Conservation (phyloP, 768 basidiomycete species). For the Tylopilus plumbeoviolaceoides region DNA sequence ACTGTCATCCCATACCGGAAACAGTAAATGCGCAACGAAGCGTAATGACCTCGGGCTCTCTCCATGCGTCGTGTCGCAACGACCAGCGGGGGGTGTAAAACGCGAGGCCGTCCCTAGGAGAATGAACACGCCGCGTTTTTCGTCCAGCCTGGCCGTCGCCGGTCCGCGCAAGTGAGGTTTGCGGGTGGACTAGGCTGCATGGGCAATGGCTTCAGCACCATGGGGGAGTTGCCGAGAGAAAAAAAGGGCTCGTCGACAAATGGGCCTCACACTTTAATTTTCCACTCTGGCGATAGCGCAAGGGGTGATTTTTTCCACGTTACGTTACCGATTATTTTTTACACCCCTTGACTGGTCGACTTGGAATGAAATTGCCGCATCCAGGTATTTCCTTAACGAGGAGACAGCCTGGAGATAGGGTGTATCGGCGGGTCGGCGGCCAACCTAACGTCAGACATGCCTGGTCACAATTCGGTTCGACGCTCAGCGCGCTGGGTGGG, state of each 20-base stretch:
- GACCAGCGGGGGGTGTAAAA: not conserved
- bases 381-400: conserved; percentile 13
- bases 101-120: conserved; percentile 21
- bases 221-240: conserved; percentile 2
- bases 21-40: conserved; percentile 2
- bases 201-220: conserved; percentile 1
- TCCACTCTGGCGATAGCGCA: conserved; percentile 16
- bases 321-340: conserved; percentile 20
- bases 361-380: conserved; percentile 13
- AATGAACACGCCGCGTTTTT: conserved; percentile 18
- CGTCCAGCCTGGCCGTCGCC: conserved; percentile 1
- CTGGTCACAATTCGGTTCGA: not conserved
- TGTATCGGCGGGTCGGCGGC: conserved; percentile 14
- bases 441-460: conserved; percentile 3
- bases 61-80: not conserved
- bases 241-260: conserved; percentile 1
- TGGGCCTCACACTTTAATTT: conserved; percentile 4
- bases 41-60: conserved; percentile 2
- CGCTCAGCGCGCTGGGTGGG: not conserved
- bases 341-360: conserved; percentile 7
- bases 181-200: conserved; percentile 8
- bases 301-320: conserved; percentile 16
- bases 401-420: conserved; percentile 20
- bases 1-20: conserved; percentile 4
- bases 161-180: conserved; percentile 15